Base-by-base conservation (phyloP, 805 yeast genomes). In the Cyberlindnera misumaiensis region DNA sequence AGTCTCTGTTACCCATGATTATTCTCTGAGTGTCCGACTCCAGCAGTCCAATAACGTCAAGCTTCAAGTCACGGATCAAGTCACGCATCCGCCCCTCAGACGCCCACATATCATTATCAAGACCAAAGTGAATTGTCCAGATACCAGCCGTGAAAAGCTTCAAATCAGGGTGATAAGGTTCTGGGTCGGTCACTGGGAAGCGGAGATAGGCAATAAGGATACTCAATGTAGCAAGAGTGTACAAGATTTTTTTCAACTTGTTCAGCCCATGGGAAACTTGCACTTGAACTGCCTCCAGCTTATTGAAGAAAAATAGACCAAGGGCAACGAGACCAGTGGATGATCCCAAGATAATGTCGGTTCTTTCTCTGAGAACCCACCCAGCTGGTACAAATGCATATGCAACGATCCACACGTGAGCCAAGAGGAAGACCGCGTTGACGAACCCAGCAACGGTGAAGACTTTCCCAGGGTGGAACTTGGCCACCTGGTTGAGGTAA, bases 311-410 rank as follows among this genome's bases (percentile, higher is more conserved):
- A 28, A 57, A 56, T 2, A 80, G 64, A 12, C 90, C 90, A 6
- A 68, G 43, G 2, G 73, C 68, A 18, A 86, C 62, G 33, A 72
- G 55, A 0, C 60, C 46, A 33, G 80, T 75, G 12, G 93, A 76
- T 8, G 64, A 44, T 5, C 72, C 72, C 32, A 88, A 60, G 3
- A 93, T 74, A 33, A 83, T 60, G 58, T 87, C 95, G 1, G 93
- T 81, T 58, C 96, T 75, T 61, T 93, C 98, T 55, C 98, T 75
- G 36, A 93, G 67, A 16, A 83, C 44, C 56, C 82, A 80, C 8
- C 98, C 98, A 43, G 86, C 89, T 10, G 98, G 98, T 34, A 93
- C 98, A 64, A 93, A 93, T 0, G 98, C 97, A 60, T 93, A 93
- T 0, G 98, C 98, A 33, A 93, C 97, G 31, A 83, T 81, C 97